phyloP scores from a whole-genome alignment of 139 green algal species.

The Tetradesmus obliquus region DNA sequence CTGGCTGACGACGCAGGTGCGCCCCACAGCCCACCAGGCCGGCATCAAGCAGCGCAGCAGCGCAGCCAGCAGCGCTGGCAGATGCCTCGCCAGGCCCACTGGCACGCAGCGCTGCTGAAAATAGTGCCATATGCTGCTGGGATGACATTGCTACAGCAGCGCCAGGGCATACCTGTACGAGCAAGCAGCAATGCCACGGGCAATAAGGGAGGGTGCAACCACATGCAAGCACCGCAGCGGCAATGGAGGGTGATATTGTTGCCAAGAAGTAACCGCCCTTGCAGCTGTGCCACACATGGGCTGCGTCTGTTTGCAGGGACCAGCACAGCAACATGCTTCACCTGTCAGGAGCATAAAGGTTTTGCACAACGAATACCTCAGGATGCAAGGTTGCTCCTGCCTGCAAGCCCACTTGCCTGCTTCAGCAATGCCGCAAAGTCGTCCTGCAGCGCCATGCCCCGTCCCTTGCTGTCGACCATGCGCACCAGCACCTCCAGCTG shows the following conservation, averaged over 20 bases:
- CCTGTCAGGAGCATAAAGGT: neutral
- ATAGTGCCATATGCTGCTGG: neutral
- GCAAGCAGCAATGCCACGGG: neutral
- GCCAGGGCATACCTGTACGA: constrained; percentile 15
- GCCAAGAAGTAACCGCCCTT: too few relatives aligned
- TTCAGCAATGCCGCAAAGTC: constrained; percentile 14
- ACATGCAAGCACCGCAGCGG: too few relatives aligned
- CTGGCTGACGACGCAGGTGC: constrained; percentile 32
- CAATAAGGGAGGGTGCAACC: too few relatives aligned
- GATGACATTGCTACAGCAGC: neutral
- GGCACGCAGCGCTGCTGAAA: constrained; percentile 3
- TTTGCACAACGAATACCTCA: neutral
- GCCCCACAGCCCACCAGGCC: constrained; percentile 35
- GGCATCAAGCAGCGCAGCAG: constrained; percentile 27
- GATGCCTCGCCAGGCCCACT: constrained; percentile 9
- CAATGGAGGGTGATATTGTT: too few relatives aligned
- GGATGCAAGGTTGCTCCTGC: neutral
- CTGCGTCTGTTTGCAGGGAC: neutral
- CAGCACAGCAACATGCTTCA: neutral
- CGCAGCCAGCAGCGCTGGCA: neutral
- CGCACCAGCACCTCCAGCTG: constrained; percentile 33
- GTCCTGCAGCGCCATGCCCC: neutral
- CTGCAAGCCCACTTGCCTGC: constrained; percentile 1
- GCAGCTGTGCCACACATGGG: too few relatives aligned
- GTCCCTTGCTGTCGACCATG: neutral